Evolutionary conservation across 148 eudicot species (phyloP).

Genomic region (Chenopodium suecicum): DNA sequence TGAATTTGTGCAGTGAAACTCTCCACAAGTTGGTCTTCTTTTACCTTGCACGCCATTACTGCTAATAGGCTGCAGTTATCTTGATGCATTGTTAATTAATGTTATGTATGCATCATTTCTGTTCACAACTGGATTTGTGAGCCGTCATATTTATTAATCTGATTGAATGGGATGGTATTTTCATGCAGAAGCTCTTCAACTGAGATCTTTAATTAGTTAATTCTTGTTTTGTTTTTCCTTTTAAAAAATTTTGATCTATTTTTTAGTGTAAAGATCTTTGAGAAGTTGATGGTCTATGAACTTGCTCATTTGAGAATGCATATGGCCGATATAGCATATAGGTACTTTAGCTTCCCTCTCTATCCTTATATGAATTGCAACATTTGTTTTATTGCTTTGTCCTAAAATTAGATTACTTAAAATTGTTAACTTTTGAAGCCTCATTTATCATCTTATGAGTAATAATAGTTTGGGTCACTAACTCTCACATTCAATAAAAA

Average conservation of each 20-base stretch:
- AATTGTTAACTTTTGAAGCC: too few species aligned
- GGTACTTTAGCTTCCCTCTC: not conserved
- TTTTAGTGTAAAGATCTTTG: not conserved
- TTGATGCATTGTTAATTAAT: not conserved
- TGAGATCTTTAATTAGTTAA: not conserved
- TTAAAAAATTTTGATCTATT: too few species aligned
- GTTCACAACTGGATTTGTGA: not conserved
- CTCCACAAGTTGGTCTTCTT: too few species aligned
- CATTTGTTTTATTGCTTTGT: too few species aligned
- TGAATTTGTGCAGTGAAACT: not conserved
- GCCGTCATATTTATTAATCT: not conserved
- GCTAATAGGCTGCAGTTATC: not conserved
- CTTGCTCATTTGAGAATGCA: not conserved
- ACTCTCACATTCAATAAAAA: too few species aligned
- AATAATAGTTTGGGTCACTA: too few species aligned
- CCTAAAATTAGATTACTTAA: too few species aligned
- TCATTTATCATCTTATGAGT: too few species aligned
- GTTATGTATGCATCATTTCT: not conserved
- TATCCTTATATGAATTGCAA: not conserved
- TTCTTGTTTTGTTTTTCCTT: too few species aligned
- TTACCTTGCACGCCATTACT: not conserved
- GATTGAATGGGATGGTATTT: not conserved
- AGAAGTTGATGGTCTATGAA: not conserved
- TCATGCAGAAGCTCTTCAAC: not conserved
- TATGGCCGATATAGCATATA: too few species aligned